These are phyloP conservation scores for Exophiala viscosa DNA, from an alignment of 2,329 filamentous ascomycete species.

Conservation along the genomic window DNA sequence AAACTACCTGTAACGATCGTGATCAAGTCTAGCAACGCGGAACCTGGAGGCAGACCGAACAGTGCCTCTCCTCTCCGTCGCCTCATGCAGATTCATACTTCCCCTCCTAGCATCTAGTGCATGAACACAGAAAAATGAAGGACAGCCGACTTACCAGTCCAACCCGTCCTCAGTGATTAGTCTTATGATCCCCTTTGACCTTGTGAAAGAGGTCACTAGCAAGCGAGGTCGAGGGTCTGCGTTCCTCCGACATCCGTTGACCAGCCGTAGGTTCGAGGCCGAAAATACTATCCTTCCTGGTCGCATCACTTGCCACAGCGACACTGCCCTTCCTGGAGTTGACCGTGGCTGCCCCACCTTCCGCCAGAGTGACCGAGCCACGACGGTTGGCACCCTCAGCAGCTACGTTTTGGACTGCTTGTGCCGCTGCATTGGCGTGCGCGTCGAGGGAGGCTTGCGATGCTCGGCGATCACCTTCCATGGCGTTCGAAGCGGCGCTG, in stretches of 20 bases:
- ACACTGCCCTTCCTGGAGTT: conserved; percentile 27
- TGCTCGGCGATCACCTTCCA: conserved; percentile 25
- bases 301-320: conserved; percentile 27
- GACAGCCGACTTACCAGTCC: no score
- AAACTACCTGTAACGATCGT: no score
- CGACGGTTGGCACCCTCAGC: conserved; percentile 18
- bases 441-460: conserved; percentile 22
- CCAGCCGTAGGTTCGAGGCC: conserved; percentile 27
- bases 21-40: no score
- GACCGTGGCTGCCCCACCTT: conserved; percentile 22
- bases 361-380: conserved; percentile 14
- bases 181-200: conserved; percentile 24
- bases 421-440: conserved; percentile 14
- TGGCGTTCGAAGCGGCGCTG: conserved; percentile 26
- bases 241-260: conserved; percentile 20
- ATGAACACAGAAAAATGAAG: not conserved
- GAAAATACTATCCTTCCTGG: conserved; percentile 27
- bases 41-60: no score
- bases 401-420: conserved; percentile 23
- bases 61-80: no score
- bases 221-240: conserved; percentile 25
- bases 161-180: not conserved
- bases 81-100: no score
- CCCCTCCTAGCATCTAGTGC: no score
- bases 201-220: conserved; percentile 27